A percentile compares a stretch with the other conserved stretches of the same genome.
phyloP scores from a whole-genome alignment of 2,329 filamentous ascomycete genomes.

The Hymenoscyphus occultus region DNA sequence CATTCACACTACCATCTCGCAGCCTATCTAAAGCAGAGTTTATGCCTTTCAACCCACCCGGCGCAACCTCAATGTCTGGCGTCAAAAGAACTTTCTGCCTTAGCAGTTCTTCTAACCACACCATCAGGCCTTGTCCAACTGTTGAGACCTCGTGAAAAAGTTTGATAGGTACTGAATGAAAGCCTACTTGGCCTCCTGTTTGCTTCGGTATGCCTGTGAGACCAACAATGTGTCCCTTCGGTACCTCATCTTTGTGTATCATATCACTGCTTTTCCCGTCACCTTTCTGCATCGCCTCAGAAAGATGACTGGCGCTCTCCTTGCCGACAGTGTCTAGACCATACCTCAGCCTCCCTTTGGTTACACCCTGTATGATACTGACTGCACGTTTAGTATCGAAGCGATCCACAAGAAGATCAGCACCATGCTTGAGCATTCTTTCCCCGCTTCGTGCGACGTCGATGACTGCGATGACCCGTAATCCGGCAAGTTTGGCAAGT shows the following conservation, averaged over 20 bases:
- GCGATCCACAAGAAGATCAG: conserved; percentile 68
- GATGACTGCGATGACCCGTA: conserved; percentile 63
- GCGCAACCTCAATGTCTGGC: conserved; percentile 63
- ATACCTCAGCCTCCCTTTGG: conserved; percentile 58
- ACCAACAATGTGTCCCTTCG: conserved; percentile 59
- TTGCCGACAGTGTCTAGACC: conserved; percentile 66
- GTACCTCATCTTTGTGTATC: neutral
- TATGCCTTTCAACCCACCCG: conserved; percentile 62
- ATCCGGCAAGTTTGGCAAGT: conserved; percentile 62
- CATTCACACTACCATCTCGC: conserved; percentile 63
- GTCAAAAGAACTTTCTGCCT: conserved; percentile 50
- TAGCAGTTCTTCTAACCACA: conserved; percentile 67
- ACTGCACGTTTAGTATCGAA: conserved; percentile 64
- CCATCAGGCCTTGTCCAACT: conserved; percentile 59
- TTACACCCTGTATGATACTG: conserved; percentile 59
- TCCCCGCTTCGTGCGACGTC: conserved; percentile 65
- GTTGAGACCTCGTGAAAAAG: conserved; percentile 66
- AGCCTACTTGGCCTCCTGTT: conserved; percentile 24
- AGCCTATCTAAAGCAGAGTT: conserved; percentile 66
- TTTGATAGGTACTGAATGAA: conserved; percentile 63
- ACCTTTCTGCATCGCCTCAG: conserved; percentile 25
- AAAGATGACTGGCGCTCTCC: conserved; percentile 58
- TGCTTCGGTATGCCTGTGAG: conserved; percentile 64
- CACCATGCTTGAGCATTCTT: conserved; percentile 47
- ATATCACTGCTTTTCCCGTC: conserved; percentile 16